Evolutionary conservation across 257 asterid genomes (phyloP), one percentile per base, ranked within the genome.

Genomic region (Gentiana straminea): DNA sequence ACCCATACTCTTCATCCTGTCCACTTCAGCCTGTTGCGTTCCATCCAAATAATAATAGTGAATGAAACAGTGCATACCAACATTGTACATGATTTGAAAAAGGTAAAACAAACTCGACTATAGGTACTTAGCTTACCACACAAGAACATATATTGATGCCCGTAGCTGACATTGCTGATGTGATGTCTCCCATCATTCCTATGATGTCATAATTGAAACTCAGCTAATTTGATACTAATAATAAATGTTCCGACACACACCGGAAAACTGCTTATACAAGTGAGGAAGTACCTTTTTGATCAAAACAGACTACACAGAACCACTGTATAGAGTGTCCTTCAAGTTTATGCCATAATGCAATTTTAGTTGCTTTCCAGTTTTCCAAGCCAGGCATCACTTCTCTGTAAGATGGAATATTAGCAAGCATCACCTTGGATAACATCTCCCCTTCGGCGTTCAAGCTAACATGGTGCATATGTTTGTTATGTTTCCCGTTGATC

Each of bases 171-270:
- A 89, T 73, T 57, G 87, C 82, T 63, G 93, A 64, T 51, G 95
- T 81, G 68, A 86, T 59, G 61, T 89, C 97, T 1, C 87, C 97
- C 93, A 89, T 80, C 88, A 89, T 86, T 55, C 95, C 97, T 89
- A 74, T 24, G 24, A 58, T 34, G 54, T 36, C 48, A 41, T 10
- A 7, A 7, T 41, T 41, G 9, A 41, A 41, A 5, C 9, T 41
- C 46, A 41, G 46, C 46, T 41, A 41, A 41, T 41, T 41, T 10
- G 9, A 7, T 5, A 41, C 2, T 41, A 41, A 5, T 10, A 41
- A 41, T 41, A 10, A 24, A 24, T 24, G 24, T 24, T 24, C 24
- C 1, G 24, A 24, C 24, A 24, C 24, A 24, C 24, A 24, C 24
- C 24, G 24, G 24, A 24, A 24, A 24, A 24, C 1, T 52, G 13